Base-by-base conservation (phyloP, 208 protist species). In the Strigomonas culicis region DNA sequence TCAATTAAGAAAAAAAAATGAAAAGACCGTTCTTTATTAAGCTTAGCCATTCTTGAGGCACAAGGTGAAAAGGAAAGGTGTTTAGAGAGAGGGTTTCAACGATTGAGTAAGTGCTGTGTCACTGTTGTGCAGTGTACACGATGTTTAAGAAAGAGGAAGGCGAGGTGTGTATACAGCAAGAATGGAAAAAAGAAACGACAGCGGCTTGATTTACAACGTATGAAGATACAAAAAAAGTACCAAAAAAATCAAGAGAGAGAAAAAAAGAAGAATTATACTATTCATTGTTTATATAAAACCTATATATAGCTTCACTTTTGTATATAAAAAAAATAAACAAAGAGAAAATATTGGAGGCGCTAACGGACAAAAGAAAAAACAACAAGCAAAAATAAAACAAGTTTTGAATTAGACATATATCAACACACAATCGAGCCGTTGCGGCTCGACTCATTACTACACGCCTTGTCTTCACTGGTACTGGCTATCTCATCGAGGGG, bases 401-500 rank as follows among this genome's bases (percentile, higher is more conserved):
- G 47, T 27, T 61, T 32, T 15, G 46, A 43, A 60, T 36, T 43
- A 46, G 24, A 17, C 44, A 46, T 44, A 46, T 57, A 50, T 24
- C 19, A 22, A 36, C 25, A 47, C 31, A 7, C 21, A 4, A 4
- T 57, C 8, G 22, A 24, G 4, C 19, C 19, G 11, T 15, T 60
- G 27, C 36, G 52, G 27, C 36, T 68, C 6, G 2, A 25, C 51
- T 27, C 30, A 13, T 34, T 49, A 6, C 27, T 28, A 24, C 52
- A 30, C 25, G 39, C 44, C 17, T 36, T 43, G 39, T 68, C 63
- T 2, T 41, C 36, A 13, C 53, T 69, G 51, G 56, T 69, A 43
- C 60, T 63, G 36, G 58, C 58, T n/a, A 71, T 44, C 13, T 44
- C 70, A n/a, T 78, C 78, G 34, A 91, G 53, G 31, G 60, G 65